Evolutionary conservation across 306 rosid genomes (phyloP).

Genomic region (Trifolium pratense): DNA sequence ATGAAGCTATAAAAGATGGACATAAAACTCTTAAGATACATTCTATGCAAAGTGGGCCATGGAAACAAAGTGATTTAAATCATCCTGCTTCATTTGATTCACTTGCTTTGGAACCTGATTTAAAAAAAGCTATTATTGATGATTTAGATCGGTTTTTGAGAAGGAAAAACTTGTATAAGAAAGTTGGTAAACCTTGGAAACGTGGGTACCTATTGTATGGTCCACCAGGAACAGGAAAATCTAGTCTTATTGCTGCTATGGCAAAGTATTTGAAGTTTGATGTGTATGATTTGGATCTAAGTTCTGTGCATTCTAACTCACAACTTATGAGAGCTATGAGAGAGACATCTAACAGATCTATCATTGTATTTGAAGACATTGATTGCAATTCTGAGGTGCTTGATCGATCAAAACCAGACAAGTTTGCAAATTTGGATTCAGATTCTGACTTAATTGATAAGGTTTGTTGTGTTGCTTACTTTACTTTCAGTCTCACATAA

Average conservation of each 20-base stretch:
- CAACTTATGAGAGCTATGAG: constrained; percentile 27
- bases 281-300: constrained; percentile 52
- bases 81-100: constrained; percentile 50
- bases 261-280: constrained; percentile 51
- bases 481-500: not conserved
- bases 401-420: not conserved
- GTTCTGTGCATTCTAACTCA: constrained; percentile 10
- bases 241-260: constrained; percentile 51
- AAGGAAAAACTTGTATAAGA: constrained; percentile 48
- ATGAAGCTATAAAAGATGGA: constrained; percentile 26
- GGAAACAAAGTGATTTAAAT: constrained; percentile 27
- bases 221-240: constrained; percentile 56
- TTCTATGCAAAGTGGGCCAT: not conserved
- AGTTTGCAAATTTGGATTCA: not conserved
- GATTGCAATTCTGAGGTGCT: constrained; percentile 50
- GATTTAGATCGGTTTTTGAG: constrained; percentile 48
- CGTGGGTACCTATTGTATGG: constrained; percentile 52
- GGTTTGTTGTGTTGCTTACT: constrained; percentile 1
- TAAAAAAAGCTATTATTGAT: constrained; percentile 30
- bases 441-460: not conserved
- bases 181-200: constrained; percentile 57
- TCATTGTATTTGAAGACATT: constrained; percentile 54
- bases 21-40: constrained; percentile 32
- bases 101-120: constrained; percentile 47
- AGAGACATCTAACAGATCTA: constrained; percentile 42